Percentiles rank a stretch among this genome's conserved stretches.
Conservation (phyloP, 345 rosid genomes). For the Citrus sinensis region DNA sequence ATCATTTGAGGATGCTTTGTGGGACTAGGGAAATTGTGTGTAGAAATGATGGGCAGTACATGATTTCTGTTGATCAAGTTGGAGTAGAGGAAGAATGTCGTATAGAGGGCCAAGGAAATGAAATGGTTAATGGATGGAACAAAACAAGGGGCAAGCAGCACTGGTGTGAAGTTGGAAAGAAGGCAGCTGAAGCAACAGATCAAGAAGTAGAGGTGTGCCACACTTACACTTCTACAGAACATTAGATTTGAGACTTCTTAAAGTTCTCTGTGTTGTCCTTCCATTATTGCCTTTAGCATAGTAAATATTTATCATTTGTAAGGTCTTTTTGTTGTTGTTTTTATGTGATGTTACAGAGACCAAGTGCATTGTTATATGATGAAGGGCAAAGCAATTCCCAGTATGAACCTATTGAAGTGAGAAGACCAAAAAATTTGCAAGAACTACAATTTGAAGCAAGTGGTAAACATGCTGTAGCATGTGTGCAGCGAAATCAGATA, state of each 20-base stretch:
- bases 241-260: neutral
- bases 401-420: neutral
- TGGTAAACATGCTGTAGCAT: neutral
- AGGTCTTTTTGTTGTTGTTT: neutral
- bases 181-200: neutral
- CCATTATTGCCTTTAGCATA: neutral
- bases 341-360: slow-evolving; percentile 6
- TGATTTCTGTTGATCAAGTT: neutral
- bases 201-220: slow-evolving; percentile 8
- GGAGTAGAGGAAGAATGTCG: neutral
- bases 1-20: slow-evolving; percentile 36
- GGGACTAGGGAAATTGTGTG: slow-evolving; percentile 1
- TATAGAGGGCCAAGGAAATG: neutral
- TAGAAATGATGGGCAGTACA: slow-evolving; percentile 1
- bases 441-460: neutral
- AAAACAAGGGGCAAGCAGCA: neutral
- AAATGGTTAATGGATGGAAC: neutral
- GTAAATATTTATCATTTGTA: neutral
- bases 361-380: neutral
- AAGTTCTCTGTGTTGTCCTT: neutral
- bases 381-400: neutral
- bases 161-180: neutral
- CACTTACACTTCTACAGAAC: neutral
- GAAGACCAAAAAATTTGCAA: neutral
- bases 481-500: neutral